Evolutionary conservation across 352 stramenopile genomes (phyloP).

Genomic region (Blastocystis sp.): DNA sequence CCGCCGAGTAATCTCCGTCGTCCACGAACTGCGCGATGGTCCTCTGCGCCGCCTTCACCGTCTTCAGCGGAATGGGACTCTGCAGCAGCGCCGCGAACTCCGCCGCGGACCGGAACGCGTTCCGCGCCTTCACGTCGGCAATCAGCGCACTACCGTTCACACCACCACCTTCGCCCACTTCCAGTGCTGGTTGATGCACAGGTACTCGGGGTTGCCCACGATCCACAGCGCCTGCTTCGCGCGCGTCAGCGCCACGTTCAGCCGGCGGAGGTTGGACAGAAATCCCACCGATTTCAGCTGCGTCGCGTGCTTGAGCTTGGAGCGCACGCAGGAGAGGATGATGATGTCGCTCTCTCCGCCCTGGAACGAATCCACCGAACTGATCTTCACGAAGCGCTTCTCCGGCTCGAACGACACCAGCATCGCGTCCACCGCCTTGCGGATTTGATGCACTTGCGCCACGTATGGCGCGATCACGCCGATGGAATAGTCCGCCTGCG

Average conservation of each 20-base stretch:
- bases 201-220: conserved; percentile 39
- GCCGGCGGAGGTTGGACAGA: conserved; percentile 28
- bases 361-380: conserved; percentile 57
- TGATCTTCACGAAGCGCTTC: conserved; percentile 48
- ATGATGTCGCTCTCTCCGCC: conserved; percentile 62
- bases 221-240: conserved; percentile 68
- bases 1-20: conserved; percentile 12
- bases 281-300: conserved; percentile 33
- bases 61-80: not conserved
- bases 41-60: not conserved
- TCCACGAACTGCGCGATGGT: not conserved
- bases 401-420: not conserved
- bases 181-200: conserved; percentile 47
- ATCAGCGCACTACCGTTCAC: conserved; percentile 28
- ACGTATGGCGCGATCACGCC: conserved; percentile 31
- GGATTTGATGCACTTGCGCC: conserved; percentile 28
- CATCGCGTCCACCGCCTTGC: conserved; percentile 36
- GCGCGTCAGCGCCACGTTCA: conserved; percentile 62
- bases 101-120: not conserved
- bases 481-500: conserved; percentile 25
- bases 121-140: not conserved
- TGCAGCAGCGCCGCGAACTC: not conserved
- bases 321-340: conserved; percentile 62
- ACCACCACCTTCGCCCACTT: not conserved
- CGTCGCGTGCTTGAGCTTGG: conserved; percentile 8